Evolutionary conservation across 2,329 filamentous ascomycete species (phyloP), one percentile per base, ranked within the genome.

Genomic region (Cladophialophora chaetospira): DNA sequence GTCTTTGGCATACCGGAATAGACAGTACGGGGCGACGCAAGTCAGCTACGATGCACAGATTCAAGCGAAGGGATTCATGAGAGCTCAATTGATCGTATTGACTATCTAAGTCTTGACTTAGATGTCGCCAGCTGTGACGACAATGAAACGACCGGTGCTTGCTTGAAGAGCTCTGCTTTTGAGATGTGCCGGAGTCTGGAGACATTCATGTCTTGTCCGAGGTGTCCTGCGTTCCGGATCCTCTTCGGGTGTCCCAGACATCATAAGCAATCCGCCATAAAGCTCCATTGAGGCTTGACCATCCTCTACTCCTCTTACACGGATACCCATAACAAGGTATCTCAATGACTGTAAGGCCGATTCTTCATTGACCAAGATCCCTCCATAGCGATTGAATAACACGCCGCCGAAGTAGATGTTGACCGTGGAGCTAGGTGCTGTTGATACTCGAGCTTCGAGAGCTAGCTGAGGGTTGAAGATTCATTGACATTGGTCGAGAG

Each of bases 401-500:
- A 55, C 52, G 47, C 50, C 44, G 45, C 50, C 51, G 53, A 51
- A 57, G 53, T 55, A 38, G 42, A 48, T 31, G 42, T 25, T 57
- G 54, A 33, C 44, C 52, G 42, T 49, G 31, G 36, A 29, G 26
- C 40, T 53, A 53, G 42, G 49, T 47, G 53, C 43, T 49, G 55
- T 55, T 45, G 50, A 53, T 46, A 33, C 43, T 26, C 29, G 51
- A 52, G 47, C 25, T 52, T 38, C 53, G 45, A 53, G 50, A 46
- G 48, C 36, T 59, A 59, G 54, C 45, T 51, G 38, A n/a, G 44
- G 13, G 36, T 54, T 48, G 58, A 57, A 55, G 53, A 49, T 43
- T 61, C 58, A 50, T 66, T 66, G 64, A 66, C 64, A 57, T 58
- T 66, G 58, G 62, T 66, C 62, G 65, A 65, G 63, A 65, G 62